Evolutionary conservation across 2,329 filamentous ascomycete genomes (phyloP).

Genomic region (Amphichorda felina): DNA sequence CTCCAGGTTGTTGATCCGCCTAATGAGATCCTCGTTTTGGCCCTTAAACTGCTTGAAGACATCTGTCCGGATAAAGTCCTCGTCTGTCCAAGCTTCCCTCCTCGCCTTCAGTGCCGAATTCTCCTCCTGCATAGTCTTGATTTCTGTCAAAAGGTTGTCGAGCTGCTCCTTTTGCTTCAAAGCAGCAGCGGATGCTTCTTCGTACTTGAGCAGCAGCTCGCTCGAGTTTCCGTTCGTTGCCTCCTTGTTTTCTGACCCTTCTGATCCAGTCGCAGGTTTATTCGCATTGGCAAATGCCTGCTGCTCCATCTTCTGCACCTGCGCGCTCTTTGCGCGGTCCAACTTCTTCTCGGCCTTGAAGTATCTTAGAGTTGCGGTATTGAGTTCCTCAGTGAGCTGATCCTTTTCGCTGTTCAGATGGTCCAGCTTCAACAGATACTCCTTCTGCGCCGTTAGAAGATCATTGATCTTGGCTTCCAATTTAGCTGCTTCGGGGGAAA

Average conservation of each 20-base stretch:
- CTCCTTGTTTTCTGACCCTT: conserved; percentile 20
- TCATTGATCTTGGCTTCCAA: conserved; percentile 66
- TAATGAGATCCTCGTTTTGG: conserved; percentile 87
- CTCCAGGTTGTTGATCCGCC: conserved; percentile 82
- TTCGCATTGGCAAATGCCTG: conserved; percentile 66
- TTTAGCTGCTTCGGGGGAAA: conserved; percentile 56
- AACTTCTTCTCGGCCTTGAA: conserved; percentile 93
- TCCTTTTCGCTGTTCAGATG: conserved; percentile 69
- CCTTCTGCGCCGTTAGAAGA: conserved; percentile 73
- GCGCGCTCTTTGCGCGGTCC: conserved; percentile 76
- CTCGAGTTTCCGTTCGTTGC: conserved; percentile 39
- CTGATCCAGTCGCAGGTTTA: conserved; percentile 35
- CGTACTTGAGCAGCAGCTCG: conserved; percentile 63
- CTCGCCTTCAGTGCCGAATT: conserved; percentile 60
- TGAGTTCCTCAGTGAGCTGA: conserved; percentile 72
- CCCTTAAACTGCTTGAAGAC: conserved; percentile 85
- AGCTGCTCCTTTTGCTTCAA: conserved; percentile 84
- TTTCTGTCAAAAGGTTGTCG: conserved; percentile 66
- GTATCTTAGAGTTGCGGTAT: conserved; percentile 80
- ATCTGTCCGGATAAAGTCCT: conserved; percentile 87
- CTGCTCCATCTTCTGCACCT: conserved; percentile 85
- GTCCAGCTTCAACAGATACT: conserved; percentile 64
- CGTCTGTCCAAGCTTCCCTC: conserved; percentile 67
- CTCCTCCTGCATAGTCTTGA: conserved; percentile 63
- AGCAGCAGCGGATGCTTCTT: conserved; percentile 64